phyloP scores from a whole-genome alignment of 2,329 filamentous ascomycete species.

The Bertia moriformis region DNA sequence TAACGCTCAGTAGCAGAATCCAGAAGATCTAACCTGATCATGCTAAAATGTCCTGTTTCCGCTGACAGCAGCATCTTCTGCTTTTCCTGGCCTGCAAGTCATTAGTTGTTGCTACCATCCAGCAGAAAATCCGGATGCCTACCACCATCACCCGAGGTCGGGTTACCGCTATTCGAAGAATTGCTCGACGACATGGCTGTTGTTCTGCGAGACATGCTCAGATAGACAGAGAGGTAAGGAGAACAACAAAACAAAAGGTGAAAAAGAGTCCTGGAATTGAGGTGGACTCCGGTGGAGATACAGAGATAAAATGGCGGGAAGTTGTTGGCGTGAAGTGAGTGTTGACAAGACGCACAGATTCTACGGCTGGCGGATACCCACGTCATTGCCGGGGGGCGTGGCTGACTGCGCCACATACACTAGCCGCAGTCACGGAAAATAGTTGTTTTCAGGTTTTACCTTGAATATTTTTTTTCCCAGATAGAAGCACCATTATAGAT shows the following conservation, averaged over 20 bases:
- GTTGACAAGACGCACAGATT: slow-evolving; percentile 1
- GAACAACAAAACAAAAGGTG: too few species aligned
- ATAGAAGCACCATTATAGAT: too few species aligned
- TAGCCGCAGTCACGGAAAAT: not conserved
- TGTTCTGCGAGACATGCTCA: slow-evolving; percentile 1
- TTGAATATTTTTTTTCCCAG: not conserved
- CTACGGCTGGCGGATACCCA: not conserved
- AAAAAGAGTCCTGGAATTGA: too few species aligned
- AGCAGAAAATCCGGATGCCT: not conserved
- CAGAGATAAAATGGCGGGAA: too few species aligned
- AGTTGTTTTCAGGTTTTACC: not conserved
- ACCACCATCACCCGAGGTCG: not conserved
- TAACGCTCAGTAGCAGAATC: not conserved
- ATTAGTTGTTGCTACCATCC: slow-evolving; percentile 2
- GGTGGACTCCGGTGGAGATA: too few species aligned
- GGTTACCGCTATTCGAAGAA: not conserved
- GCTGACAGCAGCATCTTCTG: slow-evolving; percentile 60
- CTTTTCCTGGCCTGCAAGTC: slow-evolving; percentile 48
- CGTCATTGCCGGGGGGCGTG: not conserved
- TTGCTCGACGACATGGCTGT: not conserved
- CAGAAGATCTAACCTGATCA: slow-evolving; percentile 21
- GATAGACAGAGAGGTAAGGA: too few species aligned
- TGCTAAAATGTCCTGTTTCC: slow-evolving; percentile 60
- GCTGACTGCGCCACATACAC: not conserved
- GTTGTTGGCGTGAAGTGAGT: not conserved